Conservation (phyloP, 495 filamentous ascomycete species). For the Hyphodiscus hymeniophilus region DNA sequence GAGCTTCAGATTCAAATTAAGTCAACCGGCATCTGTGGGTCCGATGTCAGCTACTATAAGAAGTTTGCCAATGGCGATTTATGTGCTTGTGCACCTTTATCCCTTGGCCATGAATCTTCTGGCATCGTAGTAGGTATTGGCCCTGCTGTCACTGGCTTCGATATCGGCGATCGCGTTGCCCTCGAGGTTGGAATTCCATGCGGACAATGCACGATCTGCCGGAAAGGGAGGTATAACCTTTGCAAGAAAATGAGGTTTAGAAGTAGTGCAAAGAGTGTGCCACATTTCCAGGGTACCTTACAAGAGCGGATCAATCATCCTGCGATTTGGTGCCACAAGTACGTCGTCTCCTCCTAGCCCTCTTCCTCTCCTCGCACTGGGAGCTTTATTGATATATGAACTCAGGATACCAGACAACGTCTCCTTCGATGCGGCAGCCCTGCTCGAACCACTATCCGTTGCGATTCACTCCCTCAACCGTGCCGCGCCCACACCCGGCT, state of each 20-base stretch:
- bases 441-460: constrained; percentile 81
- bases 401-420: constrained; percentile 59
- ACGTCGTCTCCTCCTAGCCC: constrained; percentile 15
- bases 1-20: constrained; percentile 69
- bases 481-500: constrained; percentile 37
- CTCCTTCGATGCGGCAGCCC: constrained; percentile 66
- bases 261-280: constrained; percentile 72
- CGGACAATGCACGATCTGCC: constrained; percentile 63
- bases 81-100: constrained; percentile 61
- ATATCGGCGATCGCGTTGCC: constrained; percentile 72
- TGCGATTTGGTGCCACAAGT: constrained; percentile 67
- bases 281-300: constrained; percentile 85
- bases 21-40: constrained; percentile 75
- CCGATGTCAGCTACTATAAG: constrained; percentile 78
- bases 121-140: constrained; percentile 61
- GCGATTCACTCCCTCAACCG: constrained; percentile 76
- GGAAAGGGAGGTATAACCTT: constrained; percentile 77
- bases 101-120: constrained; percentile 72
- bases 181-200: constrained; percentile 83
- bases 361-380: neutral
- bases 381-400: constrained; percentile 13
- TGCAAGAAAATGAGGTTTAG: constrained; percentile 78
- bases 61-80: constrained; percentile 81
- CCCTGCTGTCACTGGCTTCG: constrained; percentile 41
- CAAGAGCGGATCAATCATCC: constrained; percentile 87